A percentile compares a stretch with the other conserved stretches of the same genome.
Conservation (phyloP, 2,329 filamentous ascomycete genomes). For the Colletotrichum magnum region DNA sequence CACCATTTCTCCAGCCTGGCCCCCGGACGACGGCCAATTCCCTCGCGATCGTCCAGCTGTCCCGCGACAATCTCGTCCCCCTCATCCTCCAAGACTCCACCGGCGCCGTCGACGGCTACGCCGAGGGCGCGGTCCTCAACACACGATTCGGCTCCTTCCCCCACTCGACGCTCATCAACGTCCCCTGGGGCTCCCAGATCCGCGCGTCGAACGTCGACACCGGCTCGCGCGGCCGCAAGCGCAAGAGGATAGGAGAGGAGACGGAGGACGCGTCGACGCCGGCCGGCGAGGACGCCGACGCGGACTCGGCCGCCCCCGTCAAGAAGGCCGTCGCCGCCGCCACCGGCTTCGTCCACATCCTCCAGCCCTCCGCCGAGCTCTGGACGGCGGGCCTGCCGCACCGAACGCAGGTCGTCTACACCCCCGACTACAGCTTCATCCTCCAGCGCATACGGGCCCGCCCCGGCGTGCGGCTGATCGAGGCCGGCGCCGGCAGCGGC, state of each 20-base stretch:
- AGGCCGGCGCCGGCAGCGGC: slow-evolving; percentile 86
- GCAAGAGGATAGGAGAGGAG: slow-evolving; percentile 66
- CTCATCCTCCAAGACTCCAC: slow-evolving; percentile 76
- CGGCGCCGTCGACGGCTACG: slow-evolving; percentile 78
- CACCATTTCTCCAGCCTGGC: slow-evolving; percentile 85
- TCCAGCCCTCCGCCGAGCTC: slow-evolving; percentile 84
- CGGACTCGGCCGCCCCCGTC: slow-evolving; percentile 49
- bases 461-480: slow-evolving; percentile 81
- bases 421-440: slow-evolving; percentile 88
- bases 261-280: slow-evolving; percentile 40
- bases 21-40: slow-evolving; percentile 72
- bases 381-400: slow-evolving; percentile 88
- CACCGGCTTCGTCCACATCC: slow-evolving; percentile 82
- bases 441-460: slow-evolving; percentile 81
- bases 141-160: slow-evolving; percentile 95
- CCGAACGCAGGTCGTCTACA: slow-evolving; percentile 89
- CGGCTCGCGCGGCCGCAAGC: slow-evolving; percentile 84
- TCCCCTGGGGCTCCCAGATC: slow-evolving; percentile 94
- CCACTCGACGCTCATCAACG: slow-evolving; percentile 80
- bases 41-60: slow-evolving; percentile 89
- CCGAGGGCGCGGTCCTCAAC: slow-evolving; percentile 85
- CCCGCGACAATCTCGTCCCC: slow-evolving; percentile 87
- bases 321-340: slow-evolving; percentile 68
- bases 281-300: slow-evolving; percentile 51
- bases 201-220: slow-evolving; percentile 92